phyloP scores from a whole-genome alignment of 306 rosid species.

The Acacia acuminata region DNA sequence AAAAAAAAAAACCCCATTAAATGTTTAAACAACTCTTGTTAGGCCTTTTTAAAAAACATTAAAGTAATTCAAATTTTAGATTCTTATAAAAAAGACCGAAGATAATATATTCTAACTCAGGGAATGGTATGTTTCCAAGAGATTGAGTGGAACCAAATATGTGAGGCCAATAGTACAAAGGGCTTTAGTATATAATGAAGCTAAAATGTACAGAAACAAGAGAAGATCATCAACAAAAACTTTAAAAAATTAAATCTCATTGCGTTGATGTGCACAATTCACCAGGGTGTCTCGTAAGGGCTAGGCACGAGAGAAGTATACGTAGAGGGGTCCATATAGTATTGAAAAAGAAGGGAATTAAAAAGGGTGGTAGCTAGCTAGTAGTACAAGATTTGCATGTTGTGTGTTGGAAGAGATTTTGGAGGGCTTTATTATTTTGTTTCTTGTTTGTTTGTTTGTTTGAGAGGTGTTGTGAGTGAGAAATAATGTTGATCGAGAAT shows the following conservation, averaged over 20 bases:
- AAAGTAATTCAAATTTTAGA: too few relatives aligned
- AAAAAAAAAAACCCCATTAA: too few relatives aligned
- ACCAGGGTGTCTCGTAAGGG: constrained; percentile 24
- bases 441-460: too few relatives aligned
- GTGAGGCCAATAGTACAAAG: constrained; percentile 29
- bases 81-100: too few relatives aligned
- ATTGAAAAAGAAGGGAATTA: background rate
- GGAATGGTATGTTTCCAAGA: constrained; percentile 17
- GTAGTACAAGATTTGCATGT: background rate
- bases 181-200: constrained; percentile 28
- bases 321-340: background rate
- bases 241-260: background rate
- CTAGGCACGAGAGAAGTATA: background rate
- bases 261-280: constrained; percentile 7
- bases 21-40: too few relatives aligned
- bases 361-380: too few relatives aligned
- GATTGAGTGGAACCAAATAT: constrained; percentile 52
- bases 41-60: too few relatives aligned
- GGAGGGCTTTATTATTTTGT: too few relatives aligned
- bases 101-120: too few relatives aligned
- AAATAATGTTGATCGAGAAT: constrained; percentile 27
- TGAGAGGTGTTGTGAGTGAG: background rate
- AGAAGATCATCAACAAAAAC: background rate
- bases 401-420: too few relatives aligned
- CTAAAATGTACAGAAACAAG: constrained; percentile 28